These are phyloP conservation scores for Colletotrichum tanaceti DNA, from an alignment of 2,329 filamentous ascomycete species.

Conservation along the genomic window DNA sequence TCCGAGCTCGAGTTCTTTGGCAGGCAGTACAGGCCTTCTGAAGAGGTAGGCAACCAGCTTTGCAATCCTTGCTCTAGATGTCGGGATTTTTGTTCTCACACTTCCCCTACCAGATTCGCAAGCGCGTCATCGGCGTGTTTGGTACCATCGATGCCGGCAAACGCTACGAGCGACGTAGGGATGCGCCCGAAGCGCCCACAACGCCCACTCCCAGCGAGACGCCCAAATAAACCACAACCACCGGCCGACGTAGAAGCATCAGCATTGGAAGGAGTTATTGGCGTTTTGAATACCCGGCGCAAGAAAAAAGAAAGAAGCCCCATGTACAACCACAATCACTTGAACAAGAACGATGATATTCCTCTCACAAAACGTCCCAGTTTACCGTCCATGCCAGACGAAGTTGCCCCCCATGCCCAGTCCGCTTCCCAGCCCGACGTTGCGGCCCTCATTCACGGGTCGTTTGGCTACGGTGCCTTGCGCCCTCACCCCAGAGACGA, in stretches of 20 bases:
- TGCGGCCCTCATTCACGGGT: constrained; percentile 76
- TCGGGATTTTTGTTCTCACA: not conserved
- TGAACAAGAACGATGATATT: constrained; percentile 28
- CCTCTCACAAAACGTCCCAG: constrained; percentile 12
- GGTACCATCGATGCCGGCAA: constrained; percentile 56
- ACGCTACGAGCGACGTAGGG: constrained; percentile 55
- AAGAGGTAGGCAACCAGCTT: constrained; percentile 49
- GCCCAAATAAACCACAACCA: constrained; percentile 23
- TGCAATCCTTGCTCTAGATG: not conserved
- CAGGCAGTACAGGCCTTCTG: constrained; percentile 55
- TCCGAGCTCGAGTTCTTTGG: constrained; percentile 59
- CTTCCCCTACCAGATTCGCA: constrained; percentile 49
- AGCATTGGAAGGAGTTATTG: constrained; percentile 38
- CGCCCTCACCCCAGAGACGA: constrained; percentile 83
- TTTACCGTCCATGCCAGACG: constrained; percentile 62
- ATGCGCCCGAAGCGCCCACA: constrained; percentile 48
- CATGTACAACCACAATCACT: constrained; percentile 47
- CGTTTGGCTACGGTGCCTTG: constrained; percentile 83
- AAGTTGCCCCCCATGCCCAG: constrained; percentile 69
- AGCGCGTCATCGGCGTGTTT: constrained; percentile 53
- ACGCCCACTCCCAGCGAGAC: constrained; percentile 44
- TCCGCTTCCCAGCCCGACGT: constrained; percentile 59
- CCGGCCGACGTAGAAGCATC: not conserved
- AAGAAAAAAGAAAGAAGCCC: not conserved
- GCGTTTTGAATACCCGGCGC: constrained; percentile 40